A percentile compares a stretch with the other conserved stretches of the same genome.
Conservation (phyloP, 2,329 filamentous ascomycete genomes). For the Fusarium xyrophilum region DNA sequence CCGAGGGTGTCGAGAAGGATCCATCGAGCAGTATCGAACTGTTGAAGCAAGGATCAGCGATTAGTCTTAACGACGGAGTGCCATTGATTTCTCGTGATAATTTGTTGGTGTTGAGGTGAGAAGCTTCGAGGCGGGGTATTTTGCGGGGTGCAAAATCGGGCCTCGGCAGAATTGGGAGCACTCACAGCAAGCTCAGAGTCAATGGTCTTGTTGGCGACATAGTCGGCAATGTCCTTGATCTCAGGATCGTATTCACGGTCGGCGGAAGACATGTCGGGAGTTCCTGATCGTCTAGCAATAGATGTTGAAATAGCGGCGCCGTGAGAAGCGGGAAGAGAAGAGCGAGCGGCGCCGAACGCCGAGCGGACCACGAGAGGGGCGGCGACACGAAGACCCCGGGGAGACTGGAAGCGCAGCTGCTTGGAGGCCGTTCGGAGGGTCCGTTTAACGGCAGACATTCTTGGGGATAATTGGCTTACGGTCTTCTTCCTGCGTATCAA, state of each 20-base stretch:
- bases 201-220: conserved; percentile 91
- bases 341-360: conserved; percentile 43
- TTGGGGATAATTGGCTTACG: not conserved
- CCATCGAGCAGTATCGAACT: conserved; percentile 96
- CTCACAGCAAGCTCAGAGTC: conserved; percentile 91
- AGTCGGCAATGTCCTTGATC: conserved; percentile 93
- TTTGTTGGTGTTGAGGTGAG: conserved; percentile 8
- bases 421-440: conserved; percentile 62
- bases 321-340: conserved; percentile 48
- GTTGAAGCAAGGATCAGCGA: conserved; percentile 16
- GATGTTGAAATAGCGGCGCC: conserved; percentile 58
- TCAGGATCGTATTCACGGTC: conserved; percentile 81
- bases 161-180: conserved; percentile 31
- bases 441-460: conserved; percentile 63
- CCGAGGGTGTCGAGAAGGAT: conserved; percentile 97
- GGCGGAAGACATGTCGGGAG: conserved; percentile 59
- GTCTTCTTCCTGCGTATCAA: conserved; percentile 15
- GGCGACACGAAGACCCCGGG: conserved; percentile 46
- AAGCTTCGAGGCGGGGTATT: conserved; percentile 30
- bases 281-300: conserved; percentile 54
- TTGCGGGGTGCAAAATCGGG: conserved; percentile 29
- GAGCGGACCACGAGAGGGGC: conserved; percentile 48
- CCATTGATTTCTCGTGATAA: conserved; percentile 7
- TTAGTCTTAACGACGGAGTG: not conserved
- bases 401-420: conserved; percentile 58